Percentiles rank a stretch among this genome's conserved stretches.
Evolutionary conservation across 2,329 filamentous ascomycete genomes (phyloP).

Genomic region (Dothideomycetes sp.): DNA sequence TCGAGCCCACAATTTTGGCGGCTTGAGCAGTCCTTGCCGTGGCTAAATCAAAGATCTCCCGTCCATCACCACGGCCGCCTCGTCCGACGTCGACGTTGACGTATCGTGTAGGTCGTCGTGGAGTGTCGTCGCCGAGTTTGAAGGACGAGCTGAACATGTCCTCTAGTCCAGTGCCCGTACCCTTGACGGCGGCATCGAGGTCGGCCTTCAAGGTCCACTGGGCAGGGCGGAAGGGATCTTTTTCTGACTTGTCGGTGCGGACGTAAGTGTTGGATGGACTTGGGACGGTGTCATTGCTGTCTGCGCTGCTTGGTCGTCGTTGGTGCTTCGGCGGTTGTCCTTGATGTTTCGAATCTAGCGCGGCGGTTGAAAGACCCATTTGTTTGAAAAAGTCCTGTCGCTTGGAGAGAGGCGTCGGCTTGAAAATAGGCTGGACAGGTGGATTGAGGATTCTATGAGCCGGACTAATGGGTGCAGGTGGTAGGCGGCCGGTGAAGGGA

Average conservation of each 20-base stretch:
- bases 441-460: constrained; percentile 53
- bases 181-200: constrained; percentile 7
- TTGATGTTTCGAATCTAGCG: not conserved
- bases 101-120: not conserved
- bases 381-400: constrained; percentile 12
- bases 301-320: constrained; percentile 1
- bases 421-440: constrained; percentile 9
- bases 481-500: constrained; percentile 61
- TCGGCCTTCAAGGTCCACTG: constrained; percentile 8
- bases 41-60: not conserved
- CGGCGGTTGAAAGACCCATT: constrained; percentile 8
- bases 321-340: not conserved
- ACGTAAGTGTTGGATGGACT: constrained; percentile 1
- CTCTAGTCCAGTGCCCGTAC: constrained; percentile 11
- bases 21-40: not conserved
- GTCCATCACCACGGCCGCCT: not conserved
- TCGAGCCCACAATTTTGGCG: not conserved
- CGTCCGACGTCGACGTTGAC: not conserved
- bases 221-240: constrained; percentile 4
- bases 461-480: constrained; percentile 56
- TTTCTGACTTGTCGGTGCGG: constrained; percentile 6
- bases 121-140: constrained; percentile 7
- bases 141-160: constrained; percentile 11
- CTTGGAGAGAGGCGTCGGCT: constrained; percentile 10
- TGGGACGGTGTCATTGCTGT: not conserved